Percentiles rank a stretch among this genome's conserved stretches.
phyloP scores from a whole-genome alignment of 73 alveolate genomes.

The Loxodes magnus region DNA sequence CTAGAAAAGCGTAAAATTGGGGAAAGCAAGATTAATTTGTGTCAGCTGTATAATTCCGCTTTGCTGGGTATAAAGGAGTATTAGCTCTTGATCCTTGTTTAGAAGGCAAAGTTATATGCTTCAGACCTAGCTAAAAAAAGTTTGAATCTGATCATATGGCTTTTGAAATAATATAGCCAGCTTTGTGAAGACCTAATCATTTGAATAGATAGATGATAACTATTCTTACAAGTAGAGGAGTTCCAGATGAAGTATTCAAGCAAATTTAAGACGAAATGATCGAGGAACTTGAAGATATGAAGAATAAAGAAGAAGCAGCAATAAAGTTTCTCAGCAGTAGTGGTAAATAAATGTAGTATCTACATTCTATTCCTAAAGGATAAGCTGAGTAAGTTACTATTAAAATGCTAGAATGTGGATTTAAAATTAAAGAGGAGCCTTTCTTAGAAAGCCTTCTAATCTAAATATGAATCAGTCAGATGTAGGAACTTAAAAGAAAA shows the following conservation, averaged over 20 bases:
- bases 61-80: constrained; percentile 78
- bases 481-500: constrained; percentile 22
- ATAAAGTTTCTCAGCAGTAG: not conserved
- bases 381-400: not conserved
- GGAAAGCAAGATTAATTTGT: not conserved
- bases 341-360: no score
- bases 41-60: constrained; percentile 59
- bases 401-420: not conserved
- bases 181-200: constrained; percentile 58
- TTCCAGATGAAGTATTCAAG: constrained; percentile 15
- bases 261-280: constrained; percentile 1
- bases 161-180: constrained; percentile 54
- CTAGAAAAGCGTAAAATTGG: constrained; percentile 7
- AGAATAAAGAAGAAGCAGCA: not conserved
- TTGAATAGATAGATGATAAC: constrained; percentile 69
- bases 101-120: constrained; percentile 38
- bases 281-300: not conserved
- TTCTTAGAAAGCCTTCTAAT: not conserved
- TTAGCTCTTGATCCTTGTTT: constrained; percentile 51
- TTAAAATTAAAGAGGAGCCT: not conserved
- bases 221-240: constrained; percentile 44
- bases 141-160: constrained; percentile 40
- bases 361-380: no score
- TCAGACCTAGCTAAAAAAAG: constrained; percentile 67
- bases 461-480: not conserved